These are phyloP conservation scores for Cornus kousa DNA, from an alignment of 148 eudicot genomes.

Conservation along the genomic window DNA sequence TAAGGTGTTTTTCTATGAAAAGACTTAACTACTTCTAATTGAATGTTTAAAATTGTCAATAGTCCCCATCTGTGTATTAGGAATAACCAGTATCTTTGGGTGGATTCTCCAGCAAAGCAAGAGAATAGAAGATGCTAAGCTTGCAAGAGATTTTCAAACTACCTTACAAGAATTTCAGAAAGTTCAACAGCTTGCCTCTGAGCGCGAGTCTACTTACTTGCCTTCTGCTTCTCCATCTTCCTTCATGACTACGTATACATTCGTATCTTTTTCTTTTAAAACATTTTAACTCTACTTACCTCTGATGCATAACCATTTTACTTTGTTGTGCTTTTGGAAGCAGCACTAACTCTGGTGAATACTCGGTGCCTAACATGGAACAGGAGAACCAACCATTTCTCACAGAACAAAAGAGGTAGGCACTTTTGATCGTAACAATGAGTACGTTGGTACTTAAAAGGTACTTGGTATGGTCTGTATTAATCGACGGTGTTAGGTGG, in stretches of 20 bases:
- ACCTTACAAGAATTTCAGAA: constrained; percentile 72
- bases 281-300: not conserved
- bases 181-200: constrained; percentile 78
- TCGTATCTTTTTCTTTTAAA: constrained; percentile 2
- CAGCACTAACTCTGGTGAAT: constrained; percentile 45
- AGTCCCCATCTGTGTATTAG: not conserved
- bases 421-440: not conserved
- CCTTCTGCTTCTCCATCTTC: constrained; percentile 50
- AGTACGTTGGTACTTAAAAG: no score
- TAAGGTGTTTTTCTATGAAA: not conserved
- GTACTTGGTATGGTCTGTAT: no score
- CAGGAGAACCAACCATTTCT: constrained; percentile 60
- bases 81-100: not conserved
- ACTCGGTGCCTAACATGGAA: constrained; percentile 32
- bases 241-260: constrained; percentile 34
- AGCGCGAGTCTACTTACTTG: constrained; percentile 67
- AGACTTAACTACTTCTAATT: not conserved
- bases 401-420: constrained; percentile 52
- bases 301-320: not conserved
- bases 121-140: constrained; percentile 75
- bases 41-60: not conserved
- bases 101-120: constrained; percentile 48
- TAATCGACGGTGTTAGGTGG: no score
- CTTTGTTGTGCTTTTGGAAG: not conserved
- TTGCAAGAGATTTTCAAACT: constrained; percentile 75